phyloP scores from a whole-genome alignment of 2,329 filamentous ascomycete genomes.

The Cladosporium oxysporum region DNA sequence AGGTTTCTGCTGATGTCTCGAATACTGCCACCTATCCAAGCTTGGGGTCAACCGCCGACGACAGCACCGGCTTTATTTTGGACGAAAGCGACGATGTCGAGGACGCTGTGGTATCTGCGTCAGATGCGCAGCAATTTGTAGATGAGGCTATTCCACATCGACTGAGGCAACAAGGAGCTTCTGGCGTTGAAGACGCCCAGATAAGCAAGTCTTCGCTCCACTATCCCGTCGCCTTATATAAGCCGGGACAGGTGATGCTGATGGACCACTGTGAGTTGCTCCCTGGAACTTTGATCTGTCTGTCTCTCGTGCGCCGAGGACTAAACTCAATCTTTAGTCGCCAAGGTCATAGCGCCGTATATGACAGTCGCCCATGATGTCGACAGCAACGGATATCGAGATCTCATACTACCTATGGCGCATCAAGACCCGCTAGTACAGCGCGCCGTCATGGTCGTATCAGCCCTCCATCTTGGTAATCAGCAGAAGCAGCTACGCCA shows the following conservation, averaged over 20 bases:
- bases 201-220: not conserved
- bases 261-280: not conserved
- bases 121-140: not conserved
- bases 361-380: slow-evolving; percentile 45
- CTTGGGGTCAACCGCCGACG: not conserved
- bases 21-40: too few relatives aligned
- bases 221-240: not conserved
- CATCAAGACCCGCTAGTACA: slow-evolving; percentile 40
- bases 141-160: not conserved
- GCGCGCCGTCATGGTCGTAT: slow-evolving; percentile 43
- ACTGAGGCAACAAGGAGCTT: not conserved
- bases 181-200: not conserved
- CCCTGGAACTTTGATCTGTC: slow-evolving; percentile 19
- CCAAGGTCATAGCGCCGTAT: slow-evolving; percentile 40
- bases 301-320: slow-evolving; percentile 1
- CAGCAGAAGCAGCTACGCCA: slow-evolving; percentile 35
- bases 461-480: slow-evolving; percentile 43
- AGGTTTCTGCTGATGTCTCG: not conserved
- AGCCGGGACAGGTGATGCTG: slow-evolving; percentile 7
- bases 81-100: not conserved
- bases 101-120: not conserved
- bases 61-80: not conserved
- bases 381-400: slow-evolving; percentile 42
- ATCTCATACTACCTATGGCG: slow-evolving; percentile 45
- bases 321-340: slow-evolving; percentile 36